phyloP scores from a whole-genome alignment of 2,329 filamentous ascomycete species.

The Rosellinia necatrix region DNA sequence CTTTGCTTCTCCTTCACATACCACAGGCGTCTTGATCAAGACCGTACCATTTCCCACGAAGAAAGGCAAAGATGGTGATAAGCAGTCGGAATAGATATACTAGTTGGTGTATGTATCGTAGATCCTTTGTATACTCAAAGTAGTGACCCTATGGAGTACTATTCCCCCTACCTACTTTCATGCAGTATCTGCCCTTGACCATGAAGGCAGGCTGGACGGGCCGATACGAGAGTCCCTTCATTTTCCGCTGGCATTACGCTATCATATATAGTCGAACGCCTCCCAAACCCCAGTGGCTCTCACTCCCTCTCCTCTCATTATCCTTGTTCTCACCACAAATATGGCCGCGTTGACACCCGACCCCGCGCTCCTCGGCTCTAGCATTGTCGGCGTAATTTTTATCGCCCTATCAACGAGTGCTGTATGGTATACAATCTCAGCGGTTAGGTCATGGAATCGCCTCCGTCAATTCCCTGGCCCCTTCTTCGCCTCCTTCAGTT shows the following conservation, averaged over 20 bases:
- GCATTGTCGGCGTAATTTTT: neutral
- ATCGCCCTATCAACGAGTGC: constrained; percentile 8
- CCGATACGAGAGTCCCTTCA: neutral
- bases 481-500: constrained; percentile 33
- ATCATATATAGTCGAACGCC: neutral
- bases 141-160: neutral
- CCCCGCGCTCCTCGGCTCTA: neutral
- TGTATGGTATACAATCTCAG: constrained; percentile 26
- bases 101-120: too few relatives aligned
- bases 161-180: neutral
- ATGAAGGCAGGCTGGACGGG: neutral
- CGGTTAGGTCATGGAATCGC: constrained; percentile 31
- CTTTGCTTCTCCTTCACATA: neutral
- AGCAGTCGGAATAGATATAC: neutral
- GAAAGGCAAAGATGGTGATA: neutral
- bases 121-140: neutral
- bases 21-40: neutral
- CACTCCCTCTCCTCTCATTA: neutral
- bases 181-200: too few relatives aligned
- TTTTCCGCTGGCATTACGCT: neutral
- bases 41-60: neutral
- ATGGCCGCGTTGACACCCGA: constrained; percentile 5
- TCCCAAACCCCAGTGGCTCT: neutral
- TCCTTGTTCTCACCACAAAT: neutral
- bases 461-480: constrained; percentile 39